phyloP scores from a whole-genome alignment of 768 basidiomycete species.

The Imleria badia region DNA sequence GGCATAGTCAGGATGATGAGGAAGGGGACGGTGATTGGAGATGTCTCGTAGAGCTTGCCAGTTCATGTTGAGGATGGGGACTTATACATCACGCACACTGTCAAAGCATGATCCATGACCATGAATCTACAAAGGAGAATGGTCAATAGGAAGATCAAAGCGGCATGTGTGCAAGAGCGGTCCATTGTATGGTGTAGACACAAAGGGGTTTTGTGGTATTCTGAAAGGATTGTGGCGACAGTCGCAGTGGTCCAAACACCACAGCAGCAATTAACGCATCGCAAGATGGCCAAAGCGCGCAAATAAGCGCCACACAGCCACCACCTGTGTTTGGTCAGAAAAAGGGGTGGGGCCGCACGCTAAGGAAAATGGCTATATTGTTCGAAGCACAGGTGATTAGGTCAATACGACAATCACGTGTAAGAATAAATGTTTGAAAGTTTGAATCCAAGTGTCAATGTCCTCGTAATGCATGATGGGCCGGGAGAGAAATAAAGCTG shows the following conservation, averaged over 20 bases:
- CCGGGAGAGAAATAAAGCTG: neutral
- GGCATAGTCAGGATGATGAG: constrained; percentile 2
- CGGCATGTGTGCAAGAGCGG: neutral
- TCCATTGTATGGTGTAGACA: constrained; percentile 1
- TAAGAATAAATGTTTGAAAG: neutral
- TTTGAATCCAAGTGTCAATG: constrained; percentile 4
- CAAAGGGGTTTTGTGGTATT: neutral
- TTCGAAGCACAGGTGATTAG: neutral
- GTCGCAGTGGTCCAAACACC: constrained; percentile 1
- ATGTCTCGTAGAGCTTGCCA: neutral
- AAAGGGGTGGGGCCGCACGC: neutral
- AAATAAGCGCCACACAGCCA: neutral
- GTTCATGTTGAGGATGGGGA: neutral
- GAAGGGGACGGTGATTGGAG: neutral
- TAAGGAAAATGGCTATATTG: constrained; percentile 1
- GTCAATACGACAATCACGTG: constrained; percentile 2
- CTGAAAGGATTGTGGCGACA: neutral
- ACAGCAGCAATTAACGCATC: neutral
- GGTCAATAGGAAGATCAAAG: constrained; percentile 7
- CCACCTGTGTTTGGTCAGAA: neutral
- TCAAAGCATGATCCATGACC: constrained; percentile 1
- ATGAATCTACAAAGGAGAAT: neutral
- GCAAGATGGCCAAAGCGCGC: constrained; percentile 1
- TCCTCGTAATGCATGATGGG: neutral
- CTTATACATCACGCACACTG: neutral